Conservation (phyloP, 139 green algal species). For the Coelastrella sp. region DNA sequence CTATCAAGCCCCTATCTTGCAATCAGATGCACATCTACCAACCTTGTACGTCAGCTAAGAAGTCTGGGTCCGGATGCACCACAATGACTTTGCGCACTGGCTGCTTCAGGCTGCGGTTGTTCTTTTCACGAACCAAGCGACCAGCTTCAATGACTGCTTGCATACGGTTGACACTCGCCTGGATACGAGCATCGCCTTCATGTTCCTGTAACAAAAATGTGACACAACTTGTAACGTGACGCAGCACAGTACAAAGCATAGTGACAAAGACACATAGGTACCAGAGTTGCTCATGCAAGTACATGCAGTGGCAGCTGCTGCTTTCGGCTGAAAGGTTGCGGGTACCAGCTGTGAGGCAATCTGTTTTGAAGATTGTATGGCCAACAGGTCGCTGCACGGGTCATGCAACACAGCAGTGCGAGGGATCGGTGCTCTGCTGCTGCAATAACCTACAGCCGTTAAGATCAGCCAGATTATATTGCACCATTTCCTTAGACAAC, state of each 20-base stretch:
- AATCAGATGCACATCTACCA: no score
- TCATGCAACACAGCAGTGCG: constrained; percentile 19
- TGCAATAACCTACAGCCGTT: constrained; percentile 30
- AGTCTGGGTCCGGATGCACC: constrained; percentile 85
- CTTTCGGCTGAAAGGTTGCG: no score
- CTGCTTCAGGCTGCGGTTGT: constrained; percentile 86
- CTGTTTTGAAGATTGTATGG: no score
- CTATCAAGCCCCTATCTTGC: no score
- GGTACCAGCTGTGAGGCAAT: no score
- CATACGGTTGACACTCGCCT: constrained; percentile 91
- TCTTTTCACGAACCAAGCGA: constrained; percentile 86
- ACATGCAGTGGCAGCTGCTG: no score
- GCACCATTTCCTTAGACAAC: constrained; percentile 42
- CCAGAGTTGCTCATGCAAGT: no score
- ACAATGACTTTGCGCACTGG: constrained; percentile 86
- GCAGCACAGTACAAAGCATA: constrained; percentile 76
- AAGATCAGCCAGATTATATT: constrained; percentile 30
- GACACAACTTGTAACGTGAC: not conserved
- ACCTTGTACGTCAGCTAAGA: constrained; percentile 89
- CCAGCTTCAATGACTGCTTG: constrained; percentile 90
- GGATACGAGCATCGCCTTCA: constrained; percentile 76
- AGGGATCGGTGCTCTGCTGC: constrained; percentile 32
- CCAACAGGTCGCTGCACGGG: constrained; percentile 37
- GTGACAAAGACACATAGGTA: constrained; percentile 71
- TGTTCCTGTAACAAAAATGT: constrained; percentile 27